Conservation (phyloP, 169 alveolate genomes). For the Plasmodium chabaudi region DNA sequence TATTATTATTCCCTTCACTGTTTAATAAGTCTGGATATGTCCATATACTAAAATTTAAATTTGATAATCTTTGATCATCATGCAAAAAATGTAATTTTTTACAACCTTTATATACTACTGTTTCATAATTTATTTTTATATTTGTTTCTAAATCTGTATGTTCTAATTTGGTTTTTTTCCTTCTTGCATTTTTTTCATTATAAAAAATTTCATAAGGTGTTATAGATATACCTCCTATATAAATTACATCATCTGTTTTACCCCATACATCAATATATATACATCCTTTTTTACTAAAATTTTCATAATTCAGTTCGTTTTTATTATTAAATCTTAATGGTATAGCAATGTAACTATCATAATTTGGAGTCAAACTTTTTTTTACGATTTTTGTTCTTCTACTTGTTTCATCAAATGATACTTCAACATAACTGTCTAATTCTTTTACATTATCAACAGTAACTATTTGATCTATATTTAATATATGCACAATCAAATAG, state of each 20-base stretch:
- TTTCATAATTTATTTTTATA: slow-evolving; percentile 46
- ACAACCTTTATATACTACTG: slow-evolving; percentile 63
- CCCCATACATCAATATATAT: slow-evolving; percentile 85
- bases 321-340: slow-evolving; percentile 77
- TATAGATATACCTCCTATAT: slow-evolving; percentile 79
- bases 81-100: slow-evolving; percentile 51
- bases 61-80: slow-evolving; percentile 58
- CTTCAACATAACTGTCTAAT: slow-evolving; percentile 82
- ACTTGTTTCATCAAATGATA: slow-evolving; percentile 78
- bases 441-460: slow-evolving; percentile 75
- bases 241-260: slow-evolving; percentile 75
- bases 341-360: slow-evolving; percentile 80
- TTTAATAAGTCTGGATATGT: slow-evolving; percentile 61
- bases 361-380: slow-evolving; percentile 78
- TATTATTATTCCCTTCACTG: not conserved
- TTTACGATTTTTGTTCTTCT: slow-evolving; percentile 77
- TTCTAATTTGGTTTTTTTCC: slow-evolving; percentile 46
- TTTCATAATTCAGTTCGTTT: slow-evolving; percentile 55
- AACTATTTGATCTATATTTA: slow-evolving; percentile 79
- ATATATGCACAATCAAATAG: slow-evolving; percentile 78
- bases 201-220: slow-evolving; percentile 81
- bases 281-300: slow-evolving; percentile 76
- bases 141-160: slow-evolving; percentile 73
- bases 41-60: slow-evolving; percentile 64
- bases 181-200: slow-evolving; percentile 76